A percentile compares a stretch with the other conserved stretches of the same genome.
phyloP scores from a whole-genome alignment of 306 rosid species.

The Crotalaria pallida region DNA sequence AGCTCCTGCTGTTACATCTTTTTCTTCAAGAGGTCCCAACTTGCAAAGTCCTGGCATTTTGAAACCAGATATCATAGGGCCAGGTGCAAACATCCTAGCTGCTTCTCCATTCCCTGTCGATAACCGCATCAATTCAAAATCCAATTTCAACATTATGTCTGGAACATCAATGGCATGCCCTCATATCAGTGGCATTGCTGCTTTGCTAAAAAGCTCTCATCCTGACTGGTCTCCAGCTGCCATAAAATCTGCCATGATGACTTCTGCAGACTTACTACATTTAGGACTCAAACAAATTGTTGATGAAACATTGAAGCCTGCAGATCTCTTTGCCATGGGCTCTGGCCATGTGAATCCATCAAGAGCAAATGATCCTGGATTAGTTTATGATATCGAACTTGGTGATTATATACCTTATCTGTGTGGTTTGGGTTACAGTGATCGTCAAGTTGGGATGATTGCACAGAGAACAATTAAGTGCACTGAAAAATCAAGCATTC shows the following conservation, averaged over 20 bases:
- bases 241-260: slow-evolving; percentile 76
- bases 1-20: slow-evolving; percentile 50
- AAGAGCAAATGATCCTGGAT: slow-evolving; percentile 65
- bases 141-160: slow-evolving; percentile 52
- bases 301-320: slow-evolving; percentile 49
- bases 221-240: slow-evolving; percentile 79
- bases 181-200: slow-evolving; percentile 75
- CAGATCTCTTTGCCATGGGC: slow-evolving; percentile 61
- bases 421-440: slow-evolving; percentile 59
- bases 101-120: slow-evolving; percentile 62
- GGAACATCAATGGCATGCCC: slow-evolving; percentile 87
- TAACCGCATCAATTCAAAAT: slow-evolving; percentile 31
- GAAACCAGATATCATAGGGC: slow-evolving; percentile 73
- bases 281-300: slow-evolving; percentile 30
- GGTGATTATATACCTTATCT: slow-evolving; percentile 68
- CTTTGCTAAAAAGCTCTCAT: slow-evolving; percentile 73
- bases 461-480: slow-evolving; percentile 39
- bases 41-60: slow-evolving; percentile 63
- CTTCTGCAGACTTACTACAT: slow-evolving; percentile 41
- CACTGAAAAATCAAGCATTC: slow-evolving; percentile 47
- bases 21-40: slow-evolving; percentile 79
- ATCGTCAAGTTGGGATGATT: slow-evolving; percentile 41
- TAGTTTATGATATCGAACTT: slow-evolving; percentile 57
- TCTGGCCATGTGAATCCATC: slow-evolving; percentile 77
- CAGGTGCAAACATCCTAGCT: slow-evolving; percentile 59